Base-by-base conservation (phyloP, 1,284 basidiomycete species). In the Malassezia sympodialis region DNA sequence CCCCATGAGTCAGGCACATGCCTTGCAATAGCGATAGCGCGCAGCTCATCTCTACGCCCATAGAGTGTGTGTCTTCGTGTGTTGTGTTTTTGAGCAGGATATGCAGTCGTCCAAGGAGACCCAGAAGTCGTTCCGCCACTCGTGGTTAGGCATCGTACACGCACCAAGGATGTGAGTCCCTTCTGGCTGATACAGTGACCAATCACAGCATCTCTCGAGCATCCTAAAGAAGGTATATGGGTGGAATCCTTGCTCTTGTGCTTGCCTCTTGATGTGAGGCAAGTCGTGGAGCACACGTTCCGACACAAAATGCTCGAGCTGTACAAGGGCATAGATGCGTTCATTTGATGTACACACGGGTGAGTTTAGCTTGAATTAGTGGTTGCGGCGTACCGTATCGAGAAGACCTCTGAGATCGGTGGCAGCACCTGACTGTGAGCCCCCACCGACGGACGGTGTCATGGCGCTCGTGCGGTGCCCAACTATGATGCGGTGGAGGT, bases 251-350 rank as follows among this genome's bases (percentile, higher is more conserved):
- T 35, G 30, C 35, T 56, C 49, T 8, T 41, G 19, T 19, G 49
- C 49, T 30, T 31, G 43, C 31, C 31, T 49, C 37, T 51, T 15
- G 10, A 56, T 27, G 10, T 46, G 23, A 17, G 48, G 53, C 14
- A 56, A 24, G 3, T 28, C 31, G 4, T 42, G 37, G 10, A 56
- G 31, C 17, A 56, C 48, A 34, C 55, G 55, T 19, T 52, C 19
- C 8, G 55, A 51, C 8, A 57, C 39, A 30, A 46, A 46, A 34
- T 57, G 55, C 47, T 57, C 55, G 17, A 57, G 55, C 31, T 57
- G 47, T 15, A 57, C 55, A 4, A 57, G 41, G 12, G 55, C 55
- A 34, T 52, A 57, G 43, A 57, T 57, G n/a, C 55, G 49, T 21
- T 48, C 47, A 28, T 57, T 26, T 17, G 55, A 28, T 14, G 44